Conservation (phyloP, 2,329 filamentous ascomycete genomes). For the Microdochium paspali region DNA sequence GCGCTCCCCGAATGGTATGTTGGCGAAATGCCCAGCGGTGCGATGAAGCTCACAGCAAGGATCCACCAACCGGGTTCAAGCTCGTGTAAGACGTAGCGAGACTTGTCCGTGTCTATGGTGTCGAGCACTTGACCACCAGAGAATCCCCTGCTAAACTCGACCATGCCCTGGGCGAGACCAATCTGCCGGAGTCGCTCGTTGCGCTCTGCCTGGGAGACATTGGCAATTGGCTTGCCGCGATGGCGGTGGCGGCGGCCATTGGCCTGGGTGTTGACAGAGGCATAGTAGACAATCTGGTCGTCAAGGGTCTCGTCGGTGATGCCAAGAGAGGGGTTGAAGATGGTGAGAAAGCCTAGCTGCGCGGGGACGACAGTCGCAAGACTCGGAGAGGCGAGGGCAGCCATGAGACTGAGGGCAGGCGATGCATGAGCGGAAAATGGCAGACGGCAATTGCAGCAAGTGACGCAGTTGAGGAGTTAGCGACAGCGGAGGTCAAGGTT, state of each 20-base stretch:
- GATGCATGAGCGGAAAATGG: background rate
- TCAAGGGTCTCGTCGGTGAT: conserved; percentile 58
- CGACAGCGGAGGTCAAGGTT: too few species aligned
- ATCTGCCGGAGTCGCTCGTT: conserved; percentile 89
- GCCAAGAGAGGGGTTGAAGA: conserved; percentile 75
- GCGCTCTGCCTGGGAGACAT: conserved; percentile 52
- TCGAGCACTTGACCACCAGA: conserved; percentile 69
- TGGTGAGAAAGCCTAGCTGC: conserved; percentile 80
- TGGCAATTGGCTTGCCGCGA: conserved; percentile 29
- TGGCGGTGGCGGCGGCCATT: conserved; percentile 31
- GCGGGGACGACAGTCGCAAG: conserved; percentile 53
- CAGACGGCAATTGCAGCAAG: background rate
- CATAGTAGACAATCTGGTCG: conserved; percentile 90
- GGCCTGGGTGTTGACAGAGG: conserved; percentile 44
- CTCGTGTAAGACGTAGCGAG: conserved; percentile 75
- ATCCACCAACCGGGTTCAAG: conserved; percentile 94
- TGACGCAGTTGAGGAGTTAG: background rate
- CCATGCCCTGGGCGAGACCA: conserved; percentile 92
- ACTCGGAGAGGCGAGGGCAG: conserved; percentile 9
- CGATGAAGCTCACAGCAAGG: conserved; percentile 56
- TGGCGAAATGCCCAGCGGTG: too few species aligned
- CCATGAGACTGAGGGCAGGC: conserved; percentile 6
- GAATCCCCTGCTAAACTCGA: conserved; percentile 85
- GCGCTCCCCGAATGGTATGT: conserved; percentile 5
- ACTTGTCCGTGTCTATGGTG: conserved; percentile 83